Evolutionary conservation across 176 grass and related monocot species (phyloP), one percentile per base, ranked within the genome.

Genomic region (Carex pumila): DNA sequence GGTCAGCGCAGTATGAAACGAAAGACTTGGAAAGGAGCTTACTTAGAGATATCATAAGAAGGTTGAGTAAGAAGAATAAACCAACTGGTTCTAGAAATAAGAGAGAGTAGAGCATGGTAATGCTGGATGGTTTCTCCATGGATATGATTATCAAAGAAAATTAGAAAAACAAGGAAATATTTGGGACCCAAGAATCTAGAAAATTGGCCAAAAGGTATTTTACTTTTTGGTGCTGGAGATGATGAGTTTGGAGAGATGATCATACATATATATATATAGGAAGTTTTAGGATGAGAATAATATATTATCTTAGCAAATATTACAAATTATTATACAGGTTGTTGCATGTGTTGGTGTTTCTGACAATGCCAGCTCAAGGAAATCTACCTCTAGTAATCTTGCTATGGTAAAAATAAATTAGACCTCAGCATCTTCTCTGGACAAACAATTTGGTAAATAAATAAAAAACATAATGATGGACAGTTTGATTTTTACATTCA

Each of bases 71-170:
- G 49, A 88, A 59, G 30, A 89, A n/a, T n/a, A 89, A 29, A 41
- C 72, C 75, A 47, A 80, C 47, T 67, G 78, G 79, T 18, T 85
- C 88, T 73, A 62, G 29, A 12, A 87, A 80, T 65, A 79, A 55
- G 25, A 88, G 39, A 52, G 83, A 77, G 71, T 29, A 71, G 5
- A 18, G 53, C 73, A 77, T 52, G 54, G 55, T 4, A 34, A 71
- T 50, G 31, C n/a, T 47, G 30, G 88, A 55, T 61, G 65, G 79
- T 29, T 84, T 92, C 61, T 88, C 89, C 94, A 94, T 97, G 67
- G 69, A 4, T 64, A 17, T 67, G 37, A 39, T 39, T 39, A 60
- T 68, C 45, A 47, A 19, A 12, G 71, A 75, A 74, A 45, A 36
- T 36, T 36, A 45, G 5, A 1, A 45, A 45, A 45, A 39, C 45